Evolutionary conservation across 116 monocot species (phyloP), one percentile per base, ranked within the genome.

Genomic region (Phalaenopsis hybrid): DNA sequence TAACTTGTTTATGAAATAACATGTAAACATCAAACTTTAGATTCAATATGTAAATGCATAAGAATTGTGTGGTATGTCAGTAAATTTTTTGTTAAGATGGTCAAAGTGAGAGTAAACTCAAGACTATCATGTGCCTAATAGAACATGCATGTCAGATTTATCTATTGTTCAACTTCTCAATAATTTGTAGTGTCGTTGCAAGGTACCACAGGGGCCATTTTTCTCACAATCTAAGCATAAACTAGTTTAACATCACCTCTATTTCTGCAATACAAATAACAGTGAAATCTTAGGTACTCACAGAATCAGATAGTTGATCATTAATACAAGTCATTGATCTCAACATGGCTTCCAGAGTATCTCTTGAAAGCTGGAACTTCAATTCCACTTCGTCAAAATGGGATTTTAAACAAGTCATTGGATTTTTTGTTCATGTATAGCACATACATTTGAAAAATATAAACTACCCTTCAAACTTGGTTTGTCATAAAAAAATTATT

Each of bases 311-410:
- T 8, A 90, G 28, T 28, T 28, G 28, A 28, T 28, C 28, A 28
- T 28, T 28, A 28, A 28, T 28, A 28, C 28, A 28, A 28, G 28
- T 28, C 28, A 28, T 28, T 28, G 28, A 28, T 28, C 28, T 28
- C 28, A 28, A 28, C 28, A 90, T 86, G 41, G 92, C 89, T 77
- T 92, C 92, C 82, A 92, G 55, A 61, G 90, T 88, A 63, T 90
- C 92, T 80, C 84, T 89, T 41, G 92, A 83, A 78, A 89, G 76
- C 57, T 85, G 82, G 79, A 92, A 89, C 84, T 88, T 89, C 41
- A 88, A 81, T 65, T 92, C 92, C 44, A 74, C 83, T 69, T 92
- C 89, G 21, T 83, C 84, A 57, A 70, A 75, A 37, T 84, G 72
- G 73, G 86, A 84, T 51, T 82, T 88, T 23, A 82, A 57, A 82